Base-by-base conservation (phyloP, 2,329 filamentous ascomycete species). In the Teratosphaeriaceae sp. region DNA sequence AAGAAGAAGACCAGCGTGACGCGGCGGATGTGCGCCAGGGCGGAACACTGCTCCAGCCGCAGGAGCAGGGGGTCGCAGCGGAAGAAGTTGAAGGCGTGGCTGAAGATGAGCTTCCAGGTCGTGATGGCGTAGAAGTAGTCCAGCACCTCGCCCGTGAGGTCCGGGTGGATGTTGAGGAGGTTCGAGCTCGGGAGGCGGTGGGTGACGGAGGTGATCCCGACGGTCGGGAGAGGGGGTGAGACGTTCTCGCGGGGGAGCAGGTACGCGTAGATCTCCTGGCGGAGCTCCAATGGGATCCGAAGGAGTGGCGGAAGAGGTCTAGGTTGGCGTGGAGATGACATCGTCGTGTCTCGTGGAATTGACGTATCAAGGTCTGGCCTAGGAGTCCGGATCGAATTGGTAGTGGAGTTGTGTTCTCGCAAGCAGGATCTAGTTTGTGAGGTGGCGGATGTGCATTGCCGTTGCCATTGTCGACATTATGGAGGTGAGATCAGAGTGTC, bases 261-360 rank as follows among this genome's bases (percentile, higher is more conserved):
- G 47, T 61, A 56, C 24, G 46, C 33, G 54, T 69, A 72, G 27
- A 72, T 67, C 7, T 65, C 52, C 18, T 64, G 59, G 22, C 69
- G 65, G 29, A 73, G 58, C 46, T 73, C 69, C 40, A 67, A 43
- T 3, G 69, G 69, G 12, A 72, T 60, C 30, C 43, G 62, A 49
- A 59, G 63, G 48, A 53, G 53, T 12, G 49, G 47, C 44, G 43
- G 47, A 15, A 38, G 12, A n/a, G 12, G 4, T 4, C 4, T 30
- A 13, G 27, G 27, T 5, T 7, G 8, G 15, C 12, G 27, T 30
- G 27, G 27, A n/a, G 27, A n/a, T 30, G 12, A n/a, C n/a, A n/a
- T n/a, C n/a, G n/a, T n/a, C n/a, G n/a, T n/a, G n/a, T n/a, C n/a
- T n/a, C n/a, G n/a, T n/a, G n/a, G n/a, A n/a, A n/a, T n/a, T n/a